These are phyloP conservation scores for Cucurbita ficifolia DNA, from an alignment of 306 rosid genomes.

Conservation along the genomic window DNA sequence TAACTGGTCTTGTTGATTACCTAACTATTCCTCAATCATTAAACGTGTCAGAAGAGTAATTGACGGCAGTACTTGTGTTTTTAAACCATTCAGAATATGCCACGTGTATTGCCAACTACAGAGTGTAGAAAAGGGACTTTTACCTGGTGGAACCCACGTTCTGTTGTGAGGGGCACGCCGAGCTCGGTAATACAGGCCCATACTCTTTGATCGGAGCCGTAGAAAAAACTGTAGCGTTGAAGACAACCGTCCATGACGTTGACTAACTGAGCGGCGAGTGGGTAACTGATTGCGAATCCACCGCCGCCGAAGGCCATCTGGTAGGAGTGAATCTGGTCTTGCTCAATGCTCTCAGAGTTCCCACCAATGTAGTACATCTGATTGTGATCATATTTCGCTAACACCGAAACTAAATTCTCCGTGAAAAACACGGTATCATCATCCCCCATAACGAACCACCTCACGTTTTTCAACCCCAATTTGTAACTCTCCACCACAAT, in stretches of 20 bases:
- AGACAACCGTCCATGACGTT: conserved; percentile 63
- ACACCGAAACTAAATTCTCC: conserved; percentile 54
- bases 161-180: conserved; percentile 63
- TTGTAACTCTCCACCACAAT: conserved; percentile 56
- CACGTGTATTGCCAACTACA: not conserved
- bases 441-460: conserved; percentile 99
- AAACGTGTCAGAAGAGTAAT: not conserved
- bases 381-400: conserved; percentile 55
- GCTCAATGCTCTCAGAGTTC: conserved; percentile 90
- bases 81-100: not conserved
- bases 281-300: conserved; percentile 68
- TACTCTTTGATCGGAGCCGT: conserved; percentile 92
- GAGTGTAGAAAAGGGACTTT: not conserved
- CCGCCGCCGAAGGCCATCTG: conserved; percentile 98
- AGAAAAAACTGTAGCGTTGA: conserved; percentile 46
- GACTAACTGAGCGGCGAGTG: conserved; percentile 59
- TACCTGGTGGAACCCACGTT: conserved; percentile 94
- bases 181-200: conserved; percentile 75
- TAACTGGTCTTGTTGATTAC: not conserved
- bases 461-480: conserved; percentile 47
- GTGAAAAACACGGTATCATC: conserved; percentile 81
- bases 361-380: conserved; percentile 71
- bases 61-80: not conserved
- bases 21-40: not conserved
- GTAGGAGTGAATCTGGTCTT: conserved; percentile 56